phyloP scores from a whole-genome alignment of 805 yeast species.

The Ogataea pini region DNA sequence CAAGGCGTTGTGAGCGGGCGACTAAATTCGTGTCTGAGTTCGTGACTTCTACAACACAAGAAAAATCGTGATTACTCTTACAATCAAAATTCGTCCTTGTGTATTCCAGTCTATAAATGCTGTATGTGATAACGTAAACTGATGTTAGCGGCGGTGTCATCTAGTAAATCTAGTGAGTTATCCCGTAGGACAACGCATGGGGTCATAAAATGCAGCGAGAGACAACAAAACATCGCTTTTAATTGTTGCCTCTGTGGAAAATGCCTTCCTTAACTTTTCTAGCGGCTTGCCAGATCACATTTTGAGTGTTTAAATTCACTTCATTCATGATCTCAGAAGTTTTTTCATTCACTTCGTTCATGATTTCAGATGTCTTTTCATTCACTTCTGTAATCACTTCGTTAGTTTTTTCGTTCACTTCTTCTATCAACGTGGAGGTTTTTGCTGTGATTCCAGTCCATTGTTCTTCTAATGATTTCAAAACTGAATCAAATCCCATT shows the following conservation, averaged over 20 bases:
- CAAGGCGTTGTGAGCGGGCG: conserved; percentile 8
- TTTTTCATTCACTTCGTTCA: conserved; percentile 31
- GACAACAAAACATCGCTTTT: not conserved
- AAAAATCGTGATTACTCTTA: too few species aligned
- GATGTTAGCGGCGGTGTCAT: not conserved
- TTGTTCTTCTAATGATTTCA: conserved; percentile 49
- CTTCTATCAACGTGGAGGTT: conserved; percentile 21
- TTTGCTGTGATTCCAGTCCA: conserved; percentile 30
- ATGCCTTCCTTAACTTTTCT: conserved; percentile 16
- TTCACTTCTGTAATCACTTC: conserved; percentile 28
- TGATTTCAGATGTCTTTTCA: conserved; percentile 26
- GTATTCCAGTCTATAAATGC: conserved; percentile 1
- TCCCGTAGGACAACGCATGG: too few species aligned
- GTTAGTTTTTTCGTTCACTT: conserved; percentile 30
- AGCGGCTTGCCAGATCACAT: conserved; percentile 17
- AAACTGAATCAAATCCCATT: conserved; percentile 80
- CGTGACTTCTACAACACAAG: too few species aligned
- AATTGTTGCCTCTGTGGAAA: conserved; percentile 7
- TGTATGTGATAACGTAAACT: conserved; percentile 3
- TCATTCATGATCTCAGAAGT: conserved; percentile 29
- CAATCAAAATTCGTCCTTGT: not conserved
- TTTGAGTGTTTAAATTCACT: conserved; percentile 23
- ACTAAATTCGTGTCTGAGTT: too few species aligned
- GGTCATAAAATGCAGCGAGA: conserved; percentile 2
- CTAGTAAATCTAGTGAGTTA: not conserved